A percentile compares a stretch with the other conserved stretches of the same genome.
Evolutionary conservation across 1,139 yeast species (phyloP).

Genomic region (Kodamaea ohmeri): DNA sequence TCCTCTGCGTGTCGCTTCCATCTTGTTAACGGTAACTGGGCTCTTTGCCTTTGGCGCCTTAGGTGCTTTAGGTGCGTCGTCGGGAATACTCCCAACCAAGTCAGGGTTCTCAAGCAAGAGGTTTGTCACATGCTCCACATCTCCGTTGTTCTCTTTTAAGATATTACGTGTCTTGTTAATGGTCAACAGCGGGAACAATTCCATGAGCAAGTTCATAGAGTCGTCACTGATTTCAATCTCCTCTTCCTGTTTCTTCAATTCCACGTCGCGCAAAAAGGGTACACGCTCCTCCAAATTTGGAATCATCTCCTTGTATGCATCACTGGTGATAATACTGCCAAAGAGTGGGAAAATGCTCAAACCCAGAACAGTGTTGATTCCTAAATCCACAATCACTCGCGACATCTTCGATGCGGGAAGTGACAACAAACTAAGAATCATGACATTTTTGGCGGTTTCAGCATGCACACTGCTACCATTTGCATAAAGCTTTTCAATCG

Average conservation of each 20-base stretch:
- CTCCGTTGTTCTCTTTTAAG: slow-evolving; percentile 45
- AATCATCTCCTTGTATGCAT: slow-evolving; percentile 39
- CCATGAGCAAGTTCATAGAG: slow-evolving; percentile 45
- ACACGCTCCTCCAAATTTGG: slow-evolving; percentile 51
- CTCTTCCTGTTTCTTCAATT: slow-evolving; percentile 9
- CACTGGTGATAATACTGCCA: slow-evolving; percentile 50
- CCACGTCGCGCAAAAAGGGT: slow-evolving; percentile 35
- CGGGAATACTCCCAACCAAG: slow-evolving; percentile 24
- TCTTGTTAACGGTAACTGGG: slow-evolving; percentile 6
- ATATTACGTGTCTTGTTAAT: slow-evolving; percentile 44
- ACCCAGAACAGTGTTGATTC: slow-evolving; percentile 39
- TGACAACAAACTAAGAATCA: slow-evolving; percentile 52
- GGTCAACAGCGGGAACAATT: slow-evolving; percentile 58
- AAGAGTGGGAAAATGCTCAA: slow-evolving; percentile 51
- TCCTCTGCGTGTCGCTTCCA: slow-evolving; percentile 13
- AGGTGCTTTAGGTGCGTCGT: slow-evolving; percentile 8
- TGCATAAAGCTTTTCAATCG: slow-evolving; percentile 53
- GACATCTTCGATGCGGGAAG: slow-evolving; percentile 46
- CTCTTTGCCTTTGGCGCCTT: slow-evolving; percentile 6
- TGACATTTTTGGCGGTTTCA: slow-evolving; percentile 43
- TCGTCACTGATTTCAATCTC: slow-evolving; percentile 23
- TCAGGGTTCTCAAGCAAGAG: slow-evolving; percentile 61
- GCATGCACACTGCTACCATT: slow-evolving; percentile 56
- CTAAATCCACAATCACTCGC: slow-evolving; percentile 42
- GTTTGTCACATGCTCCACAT: slow-evolving; percentile 60